Conservation (phyloP, 2,329 filamentous ascomycete species). For the Pyrenochaeta sp. region DNA sequence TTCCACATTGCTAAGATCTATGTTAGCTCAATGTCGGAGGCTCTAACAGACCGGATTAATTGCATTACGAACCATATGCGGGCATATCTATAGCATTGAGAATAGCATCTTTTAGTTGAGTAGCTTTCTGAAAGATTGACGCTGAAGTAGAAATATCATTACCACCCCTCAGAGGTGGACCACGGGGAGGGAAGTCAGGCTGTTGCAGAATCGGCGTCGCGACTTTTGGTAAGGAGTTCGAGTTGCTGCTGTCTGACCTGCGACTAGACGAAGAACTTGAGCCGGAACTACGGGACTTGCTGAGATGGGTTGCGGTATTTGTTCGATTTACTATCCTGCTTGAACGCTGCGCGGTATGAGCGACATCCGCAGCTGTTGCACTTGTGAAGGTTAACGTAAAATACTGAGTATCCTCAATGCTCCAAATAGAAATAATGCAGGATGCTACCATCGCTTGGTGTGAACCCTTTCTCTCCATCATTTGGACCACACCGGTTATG, state of each 20-base stretch:
- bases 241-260: slow-evolving; percentile 40
- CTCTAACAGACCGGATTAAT: neutral
- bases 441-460: slow-evolving; percentile 65
- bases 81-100: slow-evolving; percentile 78
- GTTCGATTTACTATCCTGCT: slow-evolving; percentile 55
- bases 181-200: slow-evolving; percentile 71
- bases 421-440: slow-evolving; percentile 81
- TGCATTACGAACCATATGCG: slow-evolving; percentile 61
- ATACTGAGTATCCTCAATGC: slow-evolving; percentile 72
- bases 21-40: slow-evolving; percentile 6
- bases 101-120: slow-evolving; percentile 78
- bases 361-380: slow-evolving; percentile 45
- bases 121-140: slow-evolving; percentile 75
- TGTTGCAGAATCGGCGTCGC: slow-evolving; percentile 65
- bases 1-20: slow-evolving; percentile 71
- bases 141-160: slow-evolving; percentile 64
- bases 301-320: slow-evolving; percentile 41
- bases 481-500: slow-evolving; percentile 16
- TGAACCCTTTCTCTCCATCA: slow-evolving; percentile 21
- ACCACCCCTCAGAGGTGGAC: slow-evolving; percentile 64
- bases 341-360: slow-evolving; percentile 28
- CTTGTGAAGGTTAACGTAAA: slow-evolving; percentile 80
- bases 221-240: slow-evolving; percentile 49
- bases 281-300: slow-evolving; percentile 45
- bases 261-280: slow-evolving; percentile 52